Conservation (phyloP, 495 filamentous ascomycete genomes). For the Polyplosphaeria fusca region DNA sequence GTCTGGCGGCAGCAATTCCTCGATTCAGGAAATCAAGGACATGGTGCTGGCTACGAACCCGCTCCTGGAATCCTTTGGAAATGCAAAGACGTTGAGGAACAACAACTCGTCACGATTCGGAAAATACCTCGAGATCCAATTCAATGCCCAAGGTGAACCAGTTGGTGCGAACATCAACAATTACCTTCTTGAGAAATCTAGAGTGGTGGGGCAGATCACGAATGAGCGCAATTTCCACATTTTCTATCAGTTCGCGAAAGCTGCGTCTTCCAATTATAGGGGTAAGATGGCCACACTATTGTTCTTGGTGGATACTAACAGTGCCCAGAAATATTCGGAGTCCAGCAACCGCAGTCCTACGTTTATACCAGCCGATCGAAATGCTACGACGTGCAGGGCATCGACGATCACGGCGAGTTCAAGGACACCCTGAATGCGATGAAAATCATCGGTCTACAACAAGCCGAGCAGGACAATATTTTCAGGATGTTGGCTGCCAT, state of each 20-base stretch:
- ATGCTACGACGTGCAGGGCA: conserved; percentile 87
- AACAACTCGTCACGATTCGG: conserved; percentile 99
- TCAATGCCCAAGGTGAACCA: conserved; percentile 89
- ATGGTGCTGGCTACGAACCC: conserved; percentile 99
- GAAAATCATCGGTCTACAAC: conserved; percentile 84
- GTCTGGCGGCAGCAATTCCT: conserved; percentile 80
- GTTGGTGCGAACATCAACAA: conserved; percentile 98
- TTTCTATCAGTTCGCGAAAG: conserved; percentile 98
- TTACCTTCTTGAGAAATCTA: conserved; percentile 90
- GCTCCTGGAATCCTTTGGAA: conserved; percentile 94
- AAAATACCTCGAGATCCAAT: conserved; percentile 97
- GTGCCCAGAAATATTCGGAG: conserved; percentile 63
- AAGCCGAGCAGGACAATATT: conserved; percentile 90
- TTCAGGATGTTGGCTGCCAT: conserved; percentile 94
- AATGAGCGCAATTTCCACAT: conserved; percentile 99
- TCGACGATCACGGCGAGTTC: conserved; percentile 90
- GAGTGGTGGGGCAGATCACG: conserved; percentile 91
- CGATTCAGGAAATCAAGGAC: conserved; percentile 97
- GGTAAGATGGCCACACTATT: no score
- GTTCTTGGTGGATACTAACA: no score
- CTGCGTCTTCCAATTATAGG: conserved; percentile 79
- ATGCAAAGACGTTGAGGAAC: conserved; percentile 95
- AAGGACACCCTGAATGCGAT: conserved; percentile 90
- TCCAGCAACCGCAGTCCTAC: conserved; percentile 91
- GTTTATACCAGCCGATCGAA: conserved; percentile 92